Conservation (phyloP, 768 basidiomycete genomes). For the Hygrocybe punicea region DNA sequence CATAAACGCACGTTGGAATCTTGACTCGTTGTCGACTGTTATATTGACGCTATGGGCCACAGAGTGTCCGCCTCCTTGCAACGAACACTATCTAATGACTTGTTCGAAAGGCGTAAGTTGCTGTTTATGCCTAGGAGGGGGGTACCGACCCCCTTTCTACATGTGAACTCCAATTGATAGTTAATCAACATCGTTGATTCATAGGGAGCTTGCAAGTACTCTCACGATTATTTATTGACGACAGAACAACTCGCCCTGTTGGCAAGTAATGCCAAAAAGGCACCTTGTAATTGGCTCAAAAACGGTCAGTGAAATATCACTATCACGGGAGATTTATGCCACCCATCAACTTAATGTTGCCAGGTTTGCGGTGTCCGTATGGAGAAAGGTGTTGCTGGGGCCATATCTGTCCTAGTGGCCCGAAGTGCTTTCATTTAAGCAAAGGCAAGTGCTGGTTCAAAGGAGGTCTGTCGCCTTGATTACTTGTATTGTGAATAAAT, state of each 20-base stretch:
- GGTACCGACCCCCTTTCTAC: too few relatives aligned
- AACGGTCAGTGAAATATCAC: conserved; percentile 45
- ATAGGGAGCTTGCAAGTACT: conserved; percentile 73
- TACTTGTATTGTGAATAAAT: neutral
- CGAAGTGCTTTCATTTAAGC: conserved; percentile 63
- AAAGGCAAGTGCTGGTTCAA: conserved; percentile 90
- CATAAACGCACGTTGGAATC: conserved; percentile 61
- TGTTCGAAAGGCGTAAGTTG: conserved; percentile 72
- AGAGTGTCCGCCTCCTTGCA: conserved; percentile 85
- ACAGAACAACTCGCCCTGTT: conserved; percentile 69
- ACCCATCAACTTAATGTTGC: neutral
- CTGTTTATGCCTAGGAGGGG: too few relatives aligned
- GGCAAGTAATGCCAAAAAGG: conserved; percentile 76
- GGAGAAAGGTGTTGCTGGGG: conserved; percentile 80
- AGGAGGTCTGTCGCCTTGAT: conserved; percentile 45
- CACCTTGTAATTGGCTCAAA: conserved; percentile 81
- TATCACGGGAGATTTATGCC: neutral
- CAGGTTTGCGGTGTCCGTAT: conserved; percentile 72
- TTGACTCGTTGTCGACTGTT: neutral
- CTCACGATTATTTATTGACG: conserved; percentile 73
- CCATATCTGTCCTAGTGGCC: conserved; percentile 77
- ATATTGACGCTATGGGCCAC: conserved; percentile 9
- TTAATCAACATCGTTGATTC: neutral
- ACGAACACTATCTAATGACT: conserved; percentile 78
- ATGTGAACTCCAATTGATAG: neutral